These are phyloP conservation scores for Zychaea mexicana DNA, from an alignment of 371 early-diverging fungal genomes.

Conservation along the genomic window DNA sequence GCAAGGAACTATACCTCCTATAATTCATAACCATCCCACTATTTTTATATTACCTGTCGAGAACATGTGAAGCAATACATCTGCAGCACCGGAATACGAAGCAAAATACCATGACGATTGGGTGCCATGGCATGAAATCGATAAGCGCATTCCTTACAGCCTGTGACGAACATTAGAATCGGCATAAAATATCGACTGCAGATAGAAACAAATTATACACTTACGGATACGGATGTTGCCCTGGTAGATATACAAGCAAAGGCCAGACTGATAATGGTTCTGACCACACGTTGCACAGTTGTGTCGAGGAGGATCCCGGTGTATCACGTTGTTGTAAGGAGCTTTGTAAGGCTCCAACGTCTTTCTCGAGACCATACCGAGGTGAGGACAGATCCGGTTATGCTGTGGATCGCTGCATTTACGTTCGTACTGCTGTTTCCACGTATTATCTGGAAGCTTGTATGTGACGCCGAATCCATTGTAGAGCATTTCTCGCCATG, in stretches of 20 bases:
- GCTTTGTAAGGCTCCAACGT: slow-evolving; percentile 34
- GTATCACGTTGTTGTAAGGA: slow-evolving; percentile 39
- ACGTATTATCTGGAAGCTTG: slow-evolving; percentile 36
- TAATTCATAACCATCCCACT: not conserved
- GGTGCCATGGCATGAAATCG: slow-evolving; percentile 37
- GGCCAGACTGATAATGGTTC: slow-evolving; percentile 25
- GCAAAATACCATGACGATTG: slow-evolving; percentile 42
- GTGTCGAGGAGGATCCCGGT: slow-evolving; percentile 37
- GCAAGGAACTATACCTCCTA: too few relatives aligned
- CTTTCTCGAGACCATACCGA: slow-evolving; percentile 28
- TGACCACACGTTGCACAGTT: slow-evolving; percentile 41
- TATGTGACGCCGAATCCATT: slow-evolving; percentile 45
- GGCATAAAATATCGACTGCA: rapidly evolving
- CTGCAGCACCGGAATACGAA: slow-evolving; percentile 47
- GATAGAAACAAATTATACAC: too few relatives aligned
- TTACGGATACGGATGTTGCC: slow-evolving; percentile 44
- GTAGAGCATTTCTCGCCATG: slow-evolving; percentile 43
- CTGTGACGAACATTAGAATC: slow-evolving; percentile 13
- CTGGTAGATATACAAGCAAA: slow-evolving; percentile 37
- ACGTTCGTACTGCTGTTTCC: slow-evolving; percentile 41
- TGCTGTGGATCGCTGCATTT: slow-evolving; percentile 38
- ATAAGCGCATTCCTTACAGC: slow-evolving; percentile 50
- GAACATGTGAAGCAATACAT: slow-evolving; percentile 50
- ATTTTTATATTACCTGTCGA: slow-evolving; percentile 31
- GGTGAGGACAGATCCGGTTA: slow-evolving; percentile 45